Evolutionary conservation across 495 filamentous ascomycete genomes (phyloP), one percentile per base, ranked within the genome.

Genomic region (Aspergillus affinis): DNA sequence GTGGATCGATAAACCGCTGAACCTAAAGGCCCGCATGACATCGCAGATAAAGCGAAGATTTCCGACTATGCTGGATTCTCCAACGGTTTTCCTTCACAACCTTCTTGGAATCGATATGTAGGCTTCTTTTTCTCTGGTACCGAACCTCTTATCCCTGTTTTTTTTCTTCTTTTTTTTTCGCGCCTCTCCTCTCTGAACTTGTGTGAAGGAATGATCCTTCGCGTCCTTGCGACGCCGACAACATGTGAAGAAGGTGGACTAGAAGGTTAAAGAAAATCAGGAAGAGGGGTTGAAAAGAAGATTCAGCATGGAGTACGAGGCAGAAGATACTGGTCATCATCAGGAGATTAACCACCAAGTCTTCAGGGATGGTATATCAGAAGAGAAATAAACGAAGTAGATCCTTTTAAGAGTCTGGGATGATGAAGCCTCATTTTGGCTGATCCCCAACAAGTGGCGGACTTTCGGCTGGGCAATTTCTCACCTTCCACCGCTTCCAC

Each of bases 1-100:
- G 62, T 70, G 73, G 72, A 71, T 75, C 70, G 68, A 72, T 63
- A 65, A 67, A 73, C 68, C 72, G 70, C 72, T 71, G 69, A 77
- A 75, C 72, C 62, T 73, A 71, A 74, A 68, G 32, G 69, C 54
- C 64, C 72, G 65, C 71, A 75, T 75, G 71, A 75, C 69, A 73
- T 73, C 62, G 61, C 51, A 61, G 61, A 58, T 59, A 55, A 59
- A 57, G 47, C 41, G 60, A 60, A 23, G 60, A 58, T 48, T 62
- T 60, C 49, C 52, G 27, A 57, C 52, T 54, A 68, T 67, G 54
- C 66, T 62, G 46, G 58, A 36, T 46, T 47, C 61, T 46, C 54
- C 45, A 57, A 57, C 54, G 54, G 54, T 46, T 56, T 56, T 48
- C 20, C 41, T 26, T 48, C 19, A 57, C 15, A 48, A 12, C 36